Evolutionary conservation across 257 asterid species (phyloP), one percentile per base, ranked within the genome.

Genomic region (Nicotiana obtusifolia): DNA sequence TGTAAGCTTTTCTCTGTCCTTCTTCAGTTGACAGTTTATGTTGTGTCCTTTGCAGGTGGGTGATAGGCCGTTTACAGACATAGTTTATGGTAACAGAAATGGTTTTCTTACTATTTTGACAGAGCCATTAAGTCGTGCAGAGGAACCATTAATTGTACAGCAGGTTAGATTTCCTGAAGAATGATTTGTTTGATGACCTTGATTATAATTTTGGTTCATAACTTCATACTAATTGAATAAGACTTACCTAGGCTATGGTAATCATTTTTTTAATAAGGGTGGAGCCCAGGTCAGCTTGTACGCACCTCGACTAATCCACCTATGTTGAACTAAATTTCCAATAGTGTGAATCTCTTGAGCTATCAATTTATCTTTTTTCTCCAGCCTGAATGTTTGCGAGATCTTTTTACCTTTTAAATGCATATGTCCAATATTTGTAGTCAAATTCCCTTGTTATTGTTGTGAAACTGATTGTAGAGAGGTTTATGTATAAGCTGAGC

Each of bases 31-130:
- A 68, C 54, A 49, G 64, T 81, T 81, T 80, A 80, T 68, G 76
- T 68, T 82, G 41, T 82, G 83, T 75, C 66, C 76, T 56, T 84
- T 80, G 76, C 88, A 96, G 99, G 98, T 94, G 86, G 99, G 98
- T 85, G 99, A 96, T 86, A 92, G 98, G 85, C 97, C 97, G 33
- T 94, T 96, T 85, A 96, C 99, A 6, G 98, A 94, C 83, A 88
- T 96, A 71, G 93, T 92, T 83, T 96, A 87, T 69, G 99, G 98
- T 78, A 94, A 96, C 84, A 91, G 93, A 85, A 93, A 96, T 82
- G 94, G 94, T 0, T 94, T 94, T 84, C 88, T 94, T 77, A 96
- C 98, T 19, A 87, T 96, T 89, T 88, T 96, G 80, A 96, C 97
- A 33, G 89, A 94, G 85, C 97, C 98, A 22, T 84, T 96, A 77